A percentile compares a stretch with the other conserved stretches of the same genome.
phyloP scores from a whole-genome alignment of 192 early-diverging fungal genomes.

The Coemansia umbellata region DNA sequence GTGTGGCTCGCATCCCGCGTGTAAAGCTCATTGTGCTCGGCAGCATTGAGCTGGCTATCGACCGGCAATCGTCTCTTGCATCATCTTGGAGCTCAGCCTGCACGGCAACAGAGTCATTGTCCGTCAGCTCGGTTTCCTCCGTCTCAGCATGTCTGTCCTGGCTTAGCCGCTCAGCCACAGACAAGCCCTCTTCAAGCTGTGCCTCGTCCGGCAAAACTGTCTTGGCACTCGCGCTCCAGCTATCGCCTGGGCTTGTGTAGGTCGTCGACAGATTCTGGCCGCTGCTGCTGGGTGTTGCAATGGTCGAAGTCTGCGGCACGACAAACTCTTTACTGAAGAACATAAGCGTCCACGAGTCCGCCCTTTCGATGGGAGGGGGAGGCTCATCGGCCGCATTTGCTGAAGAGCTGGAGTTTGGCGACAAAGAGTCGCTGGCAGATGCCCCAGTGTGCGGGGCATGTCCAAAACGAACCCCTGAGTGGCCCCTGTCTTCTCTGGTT shows the following conservation, averaged over 20 bases:
- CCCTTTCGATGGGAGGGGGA: not conserved
- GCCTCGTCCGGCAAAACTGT: too few species aligned
- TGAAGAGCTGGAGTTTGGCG: not conserved
- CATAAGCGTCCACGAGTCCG: constrained; percentile 52
- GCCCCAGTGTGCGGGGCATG: too few species aligned
- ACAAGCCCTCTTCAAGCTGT: too few species aligned
- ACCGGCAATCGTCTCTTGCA: constrained; percentile 4
- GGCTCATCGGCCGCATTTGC: not conserved
- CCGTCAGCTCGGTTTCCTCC: not conserved
- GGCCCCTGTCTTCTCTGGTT: too few species aligned
- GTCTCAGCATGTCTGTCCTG: not conserved
- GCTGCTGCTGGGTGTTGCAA: not conserved
- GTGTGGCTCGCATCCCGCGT: constrained; percentile 39
- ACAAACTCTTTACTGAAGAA: constrained; percentile 51
- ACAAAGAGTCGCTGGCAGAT: not conserved
- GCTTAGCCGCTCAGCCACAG: too few species aligned
- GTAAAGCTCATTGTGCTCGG: constrained; percentile 43
- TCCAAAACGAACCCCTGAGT: too few species aligned
- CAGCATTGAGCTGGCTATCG: constrained; percentile 9
- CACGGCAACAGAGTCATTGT: not conserved
- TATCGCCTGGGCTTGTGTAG: too few species aligned
- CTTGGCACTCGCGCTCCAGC: too few species aligned
- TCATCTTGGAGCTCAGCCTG: not conserved
- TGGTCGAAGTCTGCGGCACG: constrained; percentile 8
- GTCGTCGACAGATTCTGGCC: too few species aligned